Conservation (phyloP, 163 green algal genomes). For the Coccomyxa subellipsoidea region DNA sequence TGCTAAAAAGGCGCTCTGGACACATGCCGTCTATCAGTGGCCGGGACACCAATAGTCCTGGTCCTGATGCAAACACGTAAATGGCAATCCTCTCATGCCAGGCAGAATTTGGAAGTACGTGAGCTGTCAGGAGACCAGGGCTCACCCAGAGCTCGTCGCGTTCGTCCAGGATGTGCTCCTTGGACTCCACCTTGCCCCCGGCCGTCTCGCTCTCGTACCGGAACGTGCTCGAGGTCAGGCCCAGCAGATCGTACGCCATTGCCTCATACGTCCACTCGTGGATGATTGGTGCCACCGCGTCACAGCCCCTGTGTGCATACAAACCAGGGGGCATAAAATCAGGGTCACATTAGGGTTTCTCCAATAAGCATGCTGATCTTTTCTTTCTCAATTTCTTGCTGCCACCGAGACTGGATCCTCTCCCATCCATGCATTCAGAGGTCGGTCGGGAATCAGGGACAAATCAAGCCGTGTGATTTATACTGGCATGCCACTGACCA, state of each 20-base stretch:
- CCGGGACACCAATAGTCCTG: too few relatives aligned
- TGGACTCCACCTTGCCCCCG: constrained; percentile 46
- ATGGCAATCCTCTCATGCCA: too few relatives aligned
- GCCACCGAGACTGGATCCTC: too few relatives aligned
- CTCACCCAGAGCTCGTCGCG: constrained; percentile 71
- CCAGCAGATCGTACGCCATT: constrained; percentile 87
- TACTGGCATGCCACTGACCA: too few relatives aligned
- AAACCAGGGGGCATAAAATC: neutral
- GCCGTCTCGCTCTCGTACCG: constrained; percentile 1
- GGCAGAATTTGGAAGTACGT: neutral
- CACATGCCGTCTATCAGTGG: too few relatives aligned
- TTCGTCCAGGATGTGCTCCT: constrained; percentile 72
- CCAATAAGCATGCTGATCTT: neutral
- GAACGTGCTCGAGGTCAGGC: constrained; percentile 68
- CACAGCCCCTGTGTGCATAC: constrained; percentile 44
- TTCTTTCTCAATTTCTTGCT: neutral
- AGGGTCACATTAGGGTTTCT: neutral
- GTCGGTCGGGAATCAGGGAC: too few relatives aligned
- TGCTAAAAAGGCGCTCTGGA: too few relatives aligned
- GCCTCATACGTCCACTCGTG: constrained; percentile 97
- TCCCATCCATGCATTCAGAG: too few relatives aligned
- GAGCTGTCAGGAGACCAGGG: neutral
- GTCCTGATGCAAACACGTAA: neutral
- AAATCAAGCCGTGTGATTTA: too few relatives aligned
- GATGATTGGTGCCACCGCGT: constrained; percentile 87